Base-by-base conservation (phyloP, 768 basidiomycete genomes). In the Aureoboletus auriporus region DNA sequence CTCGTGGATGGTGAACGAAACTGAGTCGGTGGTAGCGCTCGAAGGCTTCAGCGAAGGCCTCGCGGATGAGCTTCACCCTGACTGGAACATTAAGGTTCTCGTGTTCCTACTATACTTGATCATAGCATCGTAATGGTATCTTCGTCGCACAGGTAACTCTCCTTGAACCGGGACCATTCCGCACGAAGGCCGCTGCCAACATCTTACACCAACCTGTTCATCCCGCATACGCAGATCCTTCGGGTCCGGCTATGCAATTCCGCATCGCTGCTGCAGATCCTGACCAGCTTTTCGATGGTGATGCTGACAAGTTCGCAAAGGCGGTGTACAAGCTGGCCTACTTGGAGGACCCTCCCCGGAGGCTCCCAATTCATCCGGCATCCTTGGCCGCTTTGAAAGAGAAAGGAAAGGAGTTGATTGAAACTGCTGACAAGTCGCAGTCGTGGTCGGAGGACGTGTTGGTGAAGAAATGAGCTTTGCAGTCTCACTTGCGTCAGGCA, bases 31-130 rank as follows among this genome's bases (percentile, higher is more conserved):
- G 31, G 23, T n/a, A 43, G 42, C 45, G 6, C 49, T 60, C 8
- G 58, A 60, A 51, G 50, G 41, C 2, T 33, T 62, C 0, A 52
- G 47, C 11, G 58, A 58, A 23, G 51, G 47, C 14, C 50, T 54
- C 11, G 51, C 51, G 3, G 16, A 23, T 10, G 60, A 54, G 20
- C 44, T 62, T 42, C 7, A 51, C 23, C 61, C 60, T 16, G n/a
- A 39, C n/a, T 62, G 57, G 60, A 54, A 57, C 39, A 59, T 62
- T 39, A 54, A 59, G 39, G n/a, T 23, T 12, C 10, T 14, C 4
- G 33, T 11, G 6, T 33, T 33, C 6, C 33, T 14, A n/a, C 4
- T 23, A 4, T 23, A 23, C 20, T 23, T 23, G 4, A 4, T 23
- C 20, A 23, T 23, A 4, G 10, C 12, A 16, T 12, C 4, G 14